Evolutionary conservation across 2,329 filamentous ascomycete genomes (phyloP).

Genomic region (Graphiopsis chlorocephala): DNA sequence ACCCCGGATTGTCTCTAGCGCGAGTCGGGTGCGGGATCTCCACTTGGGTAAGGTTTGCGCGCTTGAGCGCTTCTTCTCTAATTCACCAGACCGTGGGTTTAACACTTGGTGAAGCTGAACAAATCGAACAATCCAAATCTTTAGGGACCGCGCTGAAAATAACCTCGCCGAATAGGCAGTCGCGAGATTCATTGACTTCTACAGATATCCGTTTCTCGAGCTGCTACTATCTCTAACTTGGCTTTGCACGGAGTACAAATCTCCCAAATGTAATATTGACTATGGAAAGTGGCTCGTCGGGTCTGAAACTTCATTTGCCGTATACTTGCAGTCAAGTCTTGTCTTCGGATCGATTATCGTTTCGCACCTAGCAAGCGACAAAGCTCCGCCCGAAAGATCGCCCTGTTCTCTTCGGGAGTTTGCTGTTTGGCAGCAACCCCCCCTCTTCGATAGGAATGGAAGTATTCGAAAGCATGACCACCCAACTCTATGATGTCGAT

Average conservation of each 20-base stretch:
- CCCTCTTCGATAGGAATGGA: background rate
- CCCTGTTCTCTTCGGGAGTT: background rate
- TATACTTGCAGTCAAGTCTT: background rate
- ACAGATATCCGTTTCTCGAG: too few relatives aligned
- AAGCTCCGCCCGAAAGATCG: background rate
- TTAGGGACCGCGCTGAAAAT: too few relatives aligned
- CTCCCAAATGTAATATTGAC: background rate
- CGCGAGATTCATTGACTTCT: too few relatives aligned
- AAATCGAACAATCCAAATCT: too few relatives aligned
- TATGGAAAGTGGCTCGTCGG: background rate
- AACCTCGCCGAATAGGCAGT: too few relatives aligned
- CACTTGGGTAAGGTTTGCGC: too few relatives aligned
- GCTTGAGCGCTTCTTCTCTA: too few relatives aligned
- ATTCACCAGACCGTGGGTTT: too few relatives aligned
- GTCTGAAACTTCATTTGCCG: background rate
- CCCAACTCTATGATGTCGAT: conserved; percentile 26
- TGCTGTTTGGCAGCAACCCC: background rate
- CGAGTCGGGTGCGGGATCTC: too few relatives aligned
- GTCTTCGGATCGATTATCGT: background rate
- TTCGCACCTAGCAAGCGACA: background rate
- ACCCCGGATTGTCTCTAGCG: background rate
- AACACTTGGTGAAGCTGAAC: too few relatives aligned
- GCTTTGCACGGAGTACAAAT: background rate
- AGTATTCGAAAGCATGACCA: conserved; percentile 20
- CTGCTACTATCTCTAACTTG: too few relatives aligned